Conservation (phyloP, 371 early-diverging fungal species). For the Haplosporangium sp. region DNA sequence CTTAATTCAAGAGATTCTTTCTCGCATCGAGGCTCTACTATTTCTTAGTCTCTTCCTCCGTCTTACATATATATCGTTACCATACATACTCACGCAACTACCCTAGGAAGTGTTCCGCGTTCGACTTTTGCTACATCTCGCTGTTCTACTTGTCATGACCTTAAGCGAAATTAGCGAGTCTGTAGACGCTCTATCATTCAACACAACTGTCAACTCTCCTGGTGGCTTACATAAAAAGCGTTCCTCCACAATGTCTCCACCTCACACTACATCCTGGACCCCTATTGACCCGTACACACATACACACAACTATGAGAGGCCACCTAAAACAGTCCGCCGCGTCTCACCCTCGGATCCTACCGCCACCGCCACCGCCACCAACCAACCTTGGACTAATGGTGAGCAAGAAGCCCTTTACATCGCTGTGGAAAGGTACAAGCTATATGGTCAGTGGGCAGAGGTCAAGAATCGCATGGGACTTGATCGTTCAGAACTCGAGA, state of each 20-base stretch:
- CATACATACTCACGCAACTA: background rate
- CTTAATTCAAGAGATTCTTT: too few relatives aligned
- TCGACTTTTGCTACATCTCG: background rate
- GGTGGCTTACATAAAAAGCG: conserved; percentile 18
- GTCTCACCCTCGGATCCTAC: conserved; percentile 16
- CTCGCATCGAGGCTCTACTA: too few relatives aligned
- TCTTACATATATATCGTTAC: too few relatives aligned
- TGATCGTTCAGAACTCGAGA: conserved; percentile 30
- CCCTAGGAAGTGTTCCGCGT: background rate
- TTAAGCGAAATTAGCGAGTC: conserved; percentile 40
- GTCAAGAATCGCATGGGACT: conserved; percentile 36
- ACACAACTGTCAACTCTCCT: conserved; percentile 3
- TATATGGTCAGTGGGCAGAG: conserved; percentile 44
- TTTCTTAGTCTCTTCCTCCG: too few relatives aligned
- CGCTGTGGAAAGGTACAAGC: conserved; percentile 34
- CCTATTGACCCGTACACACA: background rate
- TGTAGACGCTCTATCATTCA: conserved; percentile 13
- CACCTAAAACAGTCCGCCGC: conserved; percentile 6
- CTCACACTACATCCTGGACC: conserved; percentile 19
- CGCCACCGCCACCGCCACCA: background rate
- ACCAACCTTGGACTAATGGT: conserved; percentile 33
- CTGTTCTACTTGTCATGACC: conserved; percentile 22
- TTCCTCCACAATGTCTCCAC: conserved; percentile 37
- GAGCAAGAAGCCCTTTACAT: conserved; percentile 50
- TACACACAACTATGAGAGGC: conserved; percentile 8